Evolutionary conservation across 225 moss, liverwort and hornwort genomes (phyloP), one percentile per base, ranked within the genome.

Genomic region (Takakia lepidozioides): DNA sequence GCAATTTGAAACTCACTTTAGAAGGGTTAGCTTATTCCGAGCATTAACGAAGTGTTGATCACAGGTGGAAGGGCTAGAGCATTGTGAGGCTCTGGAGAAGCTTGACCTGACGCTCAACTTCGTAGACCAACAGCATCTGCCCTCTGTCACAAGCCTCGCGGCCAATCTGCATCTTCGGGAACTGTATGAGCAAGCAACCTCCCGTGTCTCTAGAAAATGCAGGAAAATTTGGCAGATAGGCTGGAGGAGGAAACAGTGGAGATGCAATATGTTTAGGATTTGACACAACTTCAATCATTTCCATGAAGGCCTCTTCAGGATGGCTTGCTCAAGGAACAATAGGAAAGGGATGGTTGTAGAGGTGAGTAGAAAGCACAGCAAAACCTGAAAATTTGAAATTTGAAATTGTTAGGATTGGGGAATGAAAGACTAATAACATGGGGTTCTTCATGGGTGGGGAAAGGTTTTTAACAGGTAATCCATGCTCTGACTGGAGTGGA

Each of bases 381-480:
- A 41, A 18, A 27, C 16, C 11, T 0, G 19, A 27, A 47, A 0
- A 45, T 18, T 35, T 8, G 34, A 2, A 19, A 35, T 14, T 35
- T 25, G 0, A 29, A 11, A 16, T 27, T 32, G 9, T 32, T 35
- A 13, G 10, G 38, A 37, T 53, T 36, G 1, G 35, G 2, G 8
- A 20, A 29, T 5, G 29, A 18, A 21, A 5, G 17, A 19, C 2
- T 10, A 51, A 18, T n/a, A 29, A 1, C 16, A 29, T 3, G 45
- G 46, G 18, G 21, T 49, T 13, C 19, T 8, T 56, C 25, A 23
- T n/a, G 46, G 16, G 24, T 29, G 15, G 35, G 47, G n/a, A n/a
- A 63, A 98, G 95, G 48, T 85, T 82, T 43, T 73, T 98, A 19
- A 76, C 90, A 69, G 95, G 95, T 22, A 98, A 98, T 27, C 95